Evolutionary conservation across 257 asterid genomes (phyloP).

Genomic region (Pogostemon cablin): DNA sequence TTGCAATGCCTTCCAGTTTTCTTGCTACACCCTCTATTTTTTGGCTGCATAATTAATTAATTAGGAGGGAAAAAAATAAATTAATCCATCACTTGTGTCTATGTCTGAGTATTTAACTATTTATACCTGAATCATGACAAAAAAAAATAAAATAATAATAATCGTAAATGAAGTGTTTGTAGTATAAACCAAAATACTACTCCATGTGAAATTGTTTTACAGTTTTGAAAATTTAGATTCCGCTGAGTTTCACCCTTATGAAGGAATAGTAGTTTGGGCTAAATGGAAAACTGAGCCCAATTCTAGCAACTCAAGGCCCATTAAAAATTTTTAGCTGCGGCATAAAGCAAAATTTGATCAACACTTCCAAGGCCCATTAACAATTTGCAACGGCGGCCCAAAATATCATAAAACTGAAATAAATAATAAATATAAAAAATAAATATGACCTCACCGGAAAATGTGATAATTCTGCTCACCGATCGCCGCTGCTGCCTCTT

Average conservation of each 20-base stretch:
- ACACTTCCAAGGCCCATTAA: not conserved
- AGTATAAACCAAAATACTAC: too few relatives aligned
- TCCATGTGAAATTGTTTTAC: too few relatives aligned
- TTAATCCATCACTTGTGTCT: not conserved
- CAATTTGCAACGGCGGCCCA: not conserved
- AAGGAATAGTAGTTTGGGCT: not conserved
- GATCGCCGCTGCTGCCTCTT: conserved; percentile 38
- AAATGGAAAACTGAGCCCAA: not conserved
- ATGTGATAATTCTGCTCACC: conserved; percentile 42
- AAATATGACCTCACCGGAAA: conserved; percentile 46
- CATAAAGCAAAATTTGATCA: not conserved
- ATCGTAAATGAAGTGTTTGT: not conserved
- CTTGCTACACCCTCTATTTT: conserved; percentile 40
- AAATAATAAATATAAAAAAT: not conserved
- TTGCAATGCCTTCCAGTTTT: conserved; percentile 43
- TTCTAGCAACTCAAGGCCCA: not conserved
- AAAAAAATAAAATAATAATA: not conserved
- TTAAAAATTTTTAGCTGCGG: not conserved
- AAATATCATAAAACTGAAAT: not conserved
- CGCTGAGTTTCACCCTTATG: not conserved
- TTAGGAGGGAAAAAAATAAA: too few relatives aligned
- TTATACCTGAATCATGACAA: not conserved
- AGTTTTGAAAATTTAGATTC: too few relatives aligned
- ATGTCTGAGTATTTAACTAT: not conserved
- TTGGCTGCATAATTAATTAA: conserved; percentile 38